These are phyloP conservation scores for Penicillium chermesinum DNA, from an alignment of 495 filamentous ascomycete species.

Conservation along the genomic window DNA sequence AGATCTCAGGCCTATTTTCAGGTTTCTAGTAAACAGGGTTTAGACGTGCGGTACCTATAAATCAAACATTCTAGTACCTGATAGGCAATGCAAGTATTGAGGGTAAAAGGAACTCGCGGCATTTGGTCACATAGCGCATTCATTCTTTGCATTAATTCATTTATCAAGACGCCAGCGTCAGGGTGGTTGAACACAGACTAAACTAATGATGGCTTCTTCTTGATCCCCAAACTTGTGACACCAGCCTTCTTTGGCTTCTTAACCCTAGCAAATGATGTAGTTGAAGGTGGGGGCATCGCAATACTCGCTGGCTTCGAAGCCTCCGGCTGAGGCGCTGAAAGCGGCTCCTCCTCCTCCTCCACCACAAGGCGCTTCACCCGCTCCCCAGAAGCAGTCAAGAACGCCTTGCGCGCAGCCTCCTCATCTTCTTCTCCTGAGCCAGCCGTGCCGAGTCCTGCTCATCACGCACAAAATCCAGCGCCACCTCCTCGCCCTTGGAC, in stretches of 20 bases:
- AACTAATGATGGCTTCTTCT: conserved; percentile 68
- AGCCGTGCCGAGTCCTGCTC: conserved; percentile 53
- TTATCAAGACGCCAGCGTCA: conserved; percentile 9
- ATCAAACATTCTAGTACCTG: no score
- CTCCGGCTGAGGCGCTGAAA: conserved; percentile 17
- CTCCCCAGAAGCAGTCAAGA: conserved; percentile 57
- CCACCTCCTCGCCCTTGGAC: conserved; percentile 45
- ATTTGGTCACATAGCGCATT: not conserved
- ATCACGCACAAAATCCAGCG: conserved; percentile 37
- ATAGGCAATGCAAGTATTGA: no score
- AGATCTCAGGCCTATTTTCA: no score
- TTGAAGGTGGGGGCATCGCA: conserved; percentile 39
- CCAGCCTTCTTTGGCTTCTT: conserved; percentile 83
- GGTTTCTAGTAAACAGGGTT: no score
- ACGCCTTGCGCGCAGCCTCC: conserved; percentile 77
- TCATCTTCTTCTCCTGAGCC: conserved; percentile 71
- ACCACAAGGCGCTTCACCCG: conserved; percentile 47
- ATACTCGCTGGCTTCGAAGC: conserved; percentile 20
- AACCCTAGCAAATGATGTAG: conserved; percentile 69
- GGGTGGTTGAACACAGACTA: conserved; percentile 16
- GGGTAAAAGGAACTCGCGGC: no score
- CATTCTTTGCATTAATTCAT: not conserved
- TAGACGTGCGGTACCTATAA: no score
- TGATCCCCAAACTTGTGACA: conserved; percentile 71
- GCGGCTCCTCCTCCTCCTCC: conserved; percentile 30